Evolutionary conservation across 1,284 basidiomycete species (phyloP).

Genomic region (Boletus sp.): DNA sequence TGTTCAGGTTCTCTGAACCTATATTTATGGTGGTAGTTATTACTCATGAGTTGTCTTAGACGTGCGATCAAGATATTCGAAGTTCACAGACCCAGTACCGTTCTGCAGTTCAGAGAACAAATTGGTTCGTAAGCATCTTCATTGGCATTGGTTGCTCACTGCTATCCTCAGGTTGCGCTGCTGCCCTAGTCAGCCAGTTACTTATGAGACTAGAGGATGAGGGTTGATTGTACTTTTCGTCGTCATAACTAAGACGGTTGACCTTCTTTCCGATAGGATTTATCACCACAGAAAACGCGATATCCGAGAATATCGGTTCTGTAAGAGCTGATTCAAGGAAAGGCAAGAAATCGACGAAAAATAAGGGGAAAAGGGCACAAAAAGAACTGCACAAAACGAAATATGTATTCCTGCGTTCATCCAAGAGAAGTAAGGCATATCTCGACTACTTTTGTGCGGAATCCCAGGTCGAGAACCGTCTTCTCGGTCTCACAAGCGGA

Average conservation of each 20-base stretch:
- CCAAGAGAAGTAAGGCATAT: conserved; percentile 46
- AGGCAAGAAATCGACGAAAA: conserved; percentile 41
- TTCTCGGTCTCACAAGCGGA: conserved; percentile 55
- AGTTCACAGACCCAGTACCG: conserved; percentile 42
- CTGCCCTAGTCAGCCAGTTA: conserved; percentile 53
- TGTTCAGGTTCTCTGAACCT: conserved; percentile 52
- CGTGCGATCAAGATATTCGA: conserved; percentile 72
- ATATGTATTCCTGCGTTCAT: conserved; percentile 53
- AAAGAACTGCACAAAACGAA: conserved; percentile 53
- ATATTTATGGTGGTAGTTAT: not conserved
- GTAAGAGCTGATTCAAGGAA: conserved; percentile 39
- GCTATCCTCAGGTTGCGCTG: conserved; percentile 46
- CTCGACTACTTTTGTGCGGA: conserved; percentile 65
- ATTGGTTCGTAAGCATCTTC: conserved; percentile 45
- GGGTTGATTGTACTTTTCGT: conserved; percentile 39
- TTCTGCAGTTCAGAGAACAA: conserved; percentile 52
- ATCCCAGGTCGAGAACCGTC: conserved; percentile 50
- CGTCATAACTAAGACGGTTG: conserved; percentile 5
- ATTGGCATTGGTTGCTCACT: conserved; percentile 7
- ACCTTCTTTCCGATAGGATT: conserved; percentile 45
- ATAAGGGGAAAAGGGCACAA: conserved; percentile 44
- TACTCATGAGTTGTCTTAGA: conserved; percentile 36
- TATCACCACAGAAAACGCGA: conserved; percentile 48
- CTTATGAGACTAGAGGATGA: conserved; percentile 67
- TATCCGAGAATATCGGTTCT: conserved; percentile 49